Conservation (phyloP, 441 rosid genomes). For the Flueggea neowawraea region DNA sequence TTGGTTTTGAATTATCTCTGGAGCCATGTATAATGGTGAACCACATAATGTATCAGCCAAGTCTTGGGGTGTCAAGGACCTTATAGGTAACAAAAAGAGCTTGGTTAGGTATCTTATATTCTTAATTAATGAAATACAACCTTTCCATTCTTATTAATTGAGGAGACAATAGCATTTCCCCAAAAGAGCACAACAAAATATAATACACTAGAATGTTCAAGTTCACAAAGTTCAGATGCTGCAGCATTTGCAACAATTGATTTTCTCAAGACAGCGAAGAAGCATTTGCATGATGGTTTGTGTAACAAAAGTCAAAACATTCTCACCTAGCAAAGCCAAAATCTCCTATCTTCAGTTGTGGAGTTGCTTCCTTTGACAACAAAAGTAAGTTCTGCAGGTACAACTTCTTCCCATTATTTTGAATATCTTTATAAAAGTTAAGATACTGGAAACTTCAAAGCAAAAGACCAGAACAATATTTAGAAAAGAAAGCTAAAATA, state of each 20-base stretch:
- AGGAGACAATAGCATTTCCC: slow-evolving; percentile 3
- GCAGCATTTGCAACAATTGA: slow-evolving; percentile 1
- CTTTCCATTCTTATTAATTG: slow-evolving; percentile 11
- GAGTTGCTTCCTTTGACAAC: slow-evolving; percentile 49
- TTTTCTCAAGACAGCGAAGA: not conserved
- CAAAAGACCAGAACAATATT: no score
- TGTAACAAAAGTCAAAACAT: not conserved
- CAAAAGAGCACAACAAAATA: slow-evolving; percentile 2
- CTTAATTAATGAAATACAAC: not conserved
- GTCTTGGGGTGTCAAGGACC: slow-evolving; percentile 62
- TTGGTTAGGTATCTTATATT: not conserved
- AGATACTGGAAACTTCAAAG: no score
- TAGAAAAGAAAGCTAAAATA: no score
- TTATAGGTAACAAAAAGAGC: slow-evolving; percentile 25
- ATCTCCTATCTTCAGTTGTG: slow-evolving; percentile 78
- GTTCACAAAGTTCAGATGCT: not conserved
- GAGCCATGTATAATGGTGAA: slow-evolving; percentile 93
- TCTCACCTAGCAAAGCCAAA: slow-evolving; percentile 90
- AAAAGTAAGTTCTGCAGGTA: slow-evolving; percentile 70
- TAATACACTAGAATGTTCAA: not conserved
- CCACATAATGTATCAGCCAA: slow-evolving; percentile 81
- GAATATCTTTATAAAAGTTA: not conserved
- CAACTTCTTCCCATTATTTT: slow-evolving; percentile 4
- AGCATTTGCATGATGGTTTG: no score
- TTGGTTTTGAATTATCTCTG: slow-evolving; percentile 70